A percentile compares a stretch with the other conserved stretches of the same genome.
Conservation (phyloP, 768 basidiomycete genomes). For the Suillus decipiens region DNA sequence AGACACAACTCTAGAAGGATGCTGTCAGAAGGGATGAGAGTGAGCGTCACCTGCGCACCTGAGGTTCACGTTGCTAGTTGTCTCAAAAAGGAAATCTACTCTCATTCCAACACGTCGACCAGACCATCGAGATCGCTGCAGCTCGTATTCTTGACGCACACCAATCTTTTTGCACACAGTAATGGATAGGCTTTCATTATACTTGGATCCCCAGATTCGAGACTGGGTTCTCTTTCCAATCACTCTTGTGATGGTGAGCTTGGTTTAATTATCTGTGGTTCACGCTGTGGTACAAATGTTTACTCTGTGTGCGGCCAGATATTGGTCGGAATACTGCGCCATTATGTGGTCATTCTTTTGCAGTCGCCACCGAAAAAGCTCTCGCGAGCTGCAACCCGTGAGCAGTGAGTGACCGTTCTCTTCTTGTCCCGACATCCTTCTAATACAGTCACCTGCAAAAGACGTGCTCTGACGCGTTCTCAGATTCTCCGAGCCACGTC, state of each 20-base stretch:
- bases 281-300: constrained; percentile 7
- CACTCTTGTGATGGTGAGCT: constrained; percentile 90
- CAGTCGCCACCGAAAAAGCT: constrained; percentile 83
- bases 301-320: constrained; percentile 51
- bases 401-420: constrained; percentile 71
- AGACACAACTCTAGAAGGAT: background rate
- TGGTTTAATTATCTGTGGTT: background rate
- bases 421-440: constrained; percentile 4
- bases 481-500: constrained; percentile 84
- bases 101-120: constrained; percentile 15
- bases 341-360: constrained; percentile 88
- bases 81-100: constrained; percentile 28
- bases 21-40: constrained; percentile 20
- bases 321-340: constrained; percentile 87
- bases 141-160: constrained; percentile 1
- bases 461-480: constrained; percentile 79
- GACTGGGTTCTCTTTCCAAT: constrained; percentile 96
- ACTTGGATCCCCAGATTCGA: constrained; percentile 94
- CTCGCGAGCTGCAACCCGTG: constrained; percentile 75
- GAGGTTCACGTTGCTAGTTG: background rate
- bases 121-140: background rate
- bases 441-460: constrained; percentile 23
- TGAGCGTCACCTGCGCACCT: constrained; percentile 22
- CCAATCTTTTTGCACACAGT: background rate
- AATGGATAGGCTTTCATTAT: constrained; percentile 47